Evolutionary conservation across 1,284 basidiomycete species (phyloP).

Genomic region (Sporisorium exsertum): DNA sequence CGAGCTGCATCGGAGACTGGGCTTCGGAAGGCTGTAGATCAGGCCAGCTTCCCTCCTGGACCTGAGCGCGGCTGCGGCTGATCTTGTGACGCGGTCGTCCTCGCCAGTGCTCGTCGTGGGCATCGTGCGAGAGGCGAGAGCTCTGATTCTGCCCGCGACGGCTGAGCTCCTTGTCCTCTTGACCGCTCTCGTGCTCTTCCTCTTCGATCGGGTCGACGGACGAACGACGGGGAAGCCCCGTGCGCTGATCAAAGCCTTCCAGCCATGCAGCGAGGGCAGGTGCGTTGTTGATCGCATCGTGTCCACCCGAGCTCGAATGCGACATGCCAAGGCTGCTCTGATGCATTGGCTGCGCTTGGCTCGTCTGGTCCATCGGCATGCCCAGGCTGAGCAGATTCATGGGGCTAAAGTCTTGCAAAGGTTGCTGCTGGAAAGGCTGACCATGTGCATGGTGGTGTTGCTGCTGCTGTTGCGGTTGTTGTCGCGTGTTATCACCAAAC

Average conservation of each 20-base stretch:
- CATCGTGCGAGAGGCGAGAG: conserved; percentile 21
- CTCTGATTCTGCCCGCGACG: conserved; percentile 35
- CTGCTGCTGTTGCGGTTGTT: conserved; percentile 17
- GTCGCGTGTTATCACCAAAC: conserved; percentile 22
- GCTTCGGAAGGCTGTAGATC: conserved; percentile 36
- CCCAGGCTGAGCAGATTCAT: conserved; percentile 49
- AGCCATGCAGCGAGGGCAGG: conserved; percentile 46
- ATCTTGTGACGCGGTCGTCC: conserved; percentile 38
- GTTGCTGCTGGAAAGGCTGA: conserved; percentile 26
- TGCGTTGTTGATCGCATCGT: conserved; percentile 20
- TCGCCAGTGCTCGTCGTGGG: conserved; percentile 41
- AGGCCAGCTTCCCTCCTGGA: conserved; percentile 49
- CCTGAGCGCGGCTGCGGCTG: conserved; percentile 11
- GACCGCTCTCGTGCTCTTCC: conserved; percentile 45
- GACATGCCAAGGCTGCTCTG: conserved; percentile 16
- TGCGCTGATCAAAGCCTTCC: conserved; percentile 51
- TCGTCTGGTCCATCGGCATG: conserved; percentile 31
- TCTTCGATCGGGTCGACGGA: conserved; percentile 56
- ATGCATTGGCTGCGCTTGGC: conserved; percentile 19
- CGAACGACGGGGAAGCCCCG: conserved; percentile 49
- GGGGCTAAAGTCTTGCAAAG: conserved; percentile 40
- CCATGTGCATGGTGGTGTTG: conserved; percentile 13
- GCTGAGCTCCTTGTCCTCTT: conserved; percentile 45
- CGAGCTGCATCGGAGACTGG: conserved; percentile 49
- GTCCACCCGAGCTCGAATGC: conserved; percentile 22